Evolutionary conservation across 352 stramenopile species (phyloP).

Genomic region (Saprolegnia parasitica): DNA sequence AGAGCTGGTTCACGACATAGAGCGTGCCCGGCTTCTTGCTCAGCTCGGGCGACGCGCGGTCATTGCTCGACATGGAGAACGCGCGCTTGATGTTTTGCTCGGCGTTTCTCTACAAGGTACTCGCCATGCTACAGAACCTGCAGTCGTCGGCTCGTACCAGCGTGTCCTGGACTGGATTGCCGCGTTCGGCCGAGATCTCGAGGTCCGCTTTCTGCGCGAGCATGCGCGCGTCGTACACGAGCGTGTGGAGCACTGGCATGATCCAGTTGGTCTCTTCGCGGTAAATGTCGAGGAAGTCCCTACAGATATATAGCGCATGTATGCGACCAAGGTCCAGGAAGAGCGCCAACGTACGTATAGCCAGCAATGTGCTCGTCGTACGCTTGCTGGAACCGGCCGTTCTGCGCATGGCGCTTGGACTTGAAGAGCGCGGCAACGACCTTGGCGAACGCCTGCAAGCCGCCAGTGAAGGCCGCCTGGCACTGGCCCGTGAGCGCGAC

Average conservation of each 20-base stretch:
- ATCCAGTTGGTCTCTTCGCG: conserved; percentile 81
- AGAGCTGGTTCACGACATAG: conserved; percentile 94
- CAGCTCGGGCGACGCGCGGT: conserved; percentile 64
- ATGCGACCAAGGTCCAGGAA: not conserved
- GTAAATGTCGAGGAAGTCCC: conserved; percentile 86
- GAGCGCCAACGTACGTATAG: conserved; percentile 13
- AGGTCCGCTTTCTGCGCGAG: conserved; percentile 62
- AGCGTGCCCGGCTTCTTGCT: conserved; percentile 84
- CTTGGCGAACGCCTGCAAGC: not conserved
- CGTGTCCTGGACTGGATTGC: conserved; percentile 73
- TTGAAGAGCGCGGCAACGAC: conserved; percentile 11
- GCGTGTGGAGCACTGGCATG: conserved; percentile 70
- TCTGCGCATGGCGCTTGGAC: conserved; percentile 11
- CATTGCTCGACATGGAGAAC: conserved; percentile 81
- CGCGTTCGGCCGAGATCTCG: conserved; percentile 53
- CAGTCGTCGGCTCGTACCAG: conserved; percentile 40
- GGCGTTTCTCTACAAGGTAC: conserved; percentile 48
- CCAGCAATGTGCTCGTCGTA: conserved; percentile 26
- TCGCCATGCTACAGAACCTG: not conserved
- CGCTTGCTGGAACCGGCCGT: not conserved
- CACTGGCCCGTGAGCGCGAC: not conserved
- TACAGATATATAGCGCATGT: conserved; percentile 25
- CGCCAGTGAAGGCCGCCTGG: not conserved
- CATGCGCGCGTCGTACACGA: conserved; percentile 75
- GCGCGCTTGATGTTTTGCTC: conserved; percentile 85